These are phyloP conservation scores for Gaertneriomyces semiglobifer DNA, from an alignment of 192 early-diverging fungal genomes.

Conservation along the genomic window DNA sequence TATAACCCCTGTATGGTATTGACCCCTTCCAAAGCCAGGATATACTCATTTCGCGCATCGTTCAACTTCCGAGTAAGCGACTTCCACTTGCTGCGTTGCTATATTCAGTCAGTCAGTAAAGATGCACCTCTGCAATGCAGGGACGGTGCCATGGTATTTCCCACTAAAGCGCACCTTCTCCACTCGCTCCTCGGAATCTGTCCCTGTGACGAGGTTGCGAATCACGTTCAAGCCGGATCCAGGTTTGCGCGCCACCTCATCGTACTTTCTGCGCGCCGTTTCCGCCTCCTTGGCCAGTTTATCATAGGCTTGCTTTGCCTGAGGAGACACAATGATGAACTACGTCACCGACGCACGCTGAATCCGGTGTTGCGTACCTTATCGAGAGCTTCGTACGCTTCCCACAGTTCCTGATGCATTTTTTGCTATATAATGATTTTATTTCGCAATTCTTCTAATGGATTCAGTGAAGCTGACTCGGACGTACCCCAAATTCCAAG, in stretches of 20 bases:
- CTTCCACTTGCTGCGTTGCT: constrained; percentile 39
- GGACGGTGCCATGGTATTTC: neutral
- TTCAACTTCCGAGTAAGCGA: constrained; percentile 26
- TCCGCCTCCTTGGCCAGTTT: constrained; percentile 46
- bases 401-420: constrained; percentile 43
- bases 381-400: constrained; percentile 47
- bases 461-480: neutral
- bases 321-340: neutral
- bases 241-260: constrained; percentile 43
- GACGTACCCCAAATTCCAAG: constrained; percentile 27
- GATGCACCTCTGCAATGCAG: neutral
- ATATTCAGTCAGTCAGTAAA: neutral
- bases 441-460: neutral
- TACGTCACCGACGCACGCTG: neutral
- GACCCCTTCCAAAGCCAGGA: constrained; percentile 36
- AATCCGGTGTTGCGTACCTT: constrained; percentile 19
- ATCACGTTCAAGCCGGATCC: constrained; percentile 43
- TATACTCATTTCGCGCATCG: constrained; percentile 45
- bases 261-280: constrained; percentile 40
- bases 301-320: constrained; percentile 40
- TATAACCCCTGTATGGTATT: constrained; percentile 39
- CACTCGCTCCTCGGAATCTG: constrained; percentile 41
- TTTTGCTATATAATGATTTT: constrained; percentile 11
- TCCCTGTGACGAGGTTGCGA: constrained; percentile 44
- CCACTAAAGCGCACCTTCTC: constrained; percentile 29